phyloP scores from a whole-genome alignment of 306 rosid species.

The Trifolium fragiferum region DNA sequence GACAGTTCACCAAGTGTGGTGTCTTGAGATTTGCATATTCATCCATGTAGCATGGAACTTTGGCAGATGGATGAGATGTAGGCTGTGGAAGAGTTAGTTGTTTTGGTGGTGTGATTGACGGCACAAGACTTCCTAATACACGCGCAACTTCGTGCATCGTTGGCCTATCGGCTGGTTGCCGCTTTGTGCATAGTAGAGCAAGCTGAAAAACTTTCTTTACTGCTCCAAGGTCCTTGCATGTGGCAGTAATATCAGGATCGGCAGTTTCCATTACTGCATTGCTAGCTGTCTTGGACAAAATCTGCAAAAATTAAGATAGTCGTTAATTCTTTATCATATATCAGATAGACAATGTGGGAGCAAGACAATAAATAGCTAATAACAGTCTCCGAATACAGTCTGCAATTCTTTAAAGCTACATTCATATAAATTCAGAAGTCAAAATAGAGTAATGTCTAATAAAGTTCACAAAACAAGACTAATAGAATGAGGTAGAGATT shows the following conservation, averaged over 20 bases:
- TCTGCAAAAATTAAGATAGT: constrained; percentile 49
- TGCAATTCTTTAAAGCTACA: neutral
- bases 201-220: constrained; percentile 84
- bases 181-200: constrained; percentile 83
- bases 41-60: constrained; percentile 68
- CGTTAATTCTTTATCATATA: neutral
- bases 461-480: neutral
- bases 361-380: neutral
- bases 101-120: constrained; percentile 38
- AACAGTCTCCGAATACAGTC: neutral
- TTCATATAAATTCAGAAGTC: constrained; percentile 4
- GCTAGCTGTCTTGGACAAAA: constrained; percentile 79
- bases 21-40: constrained; percentile 85
- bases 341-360: constrained; percentile 9
- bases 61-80: constrained; percentile 52
- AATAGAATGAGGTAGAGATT: neutral
- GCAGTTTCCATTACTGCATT: constrained; percentile 94
- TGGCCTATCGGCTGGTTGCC: constrained; percentile 80
- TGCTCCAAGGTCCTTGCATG: constrained; percentile 83
- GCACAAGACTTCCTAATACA: constrained; percentile 67
- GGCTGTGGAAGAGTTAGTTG: constrained; percentile 31
- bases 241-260: constrained; percentile 76
- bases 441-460: neutral
- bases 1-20: constrained; percentile 73
- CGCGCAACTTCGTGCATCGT: constrained; percentile 92